Evolutionary conservation across 371 early-diverging fungal genomes (phyloP), one percentile per base, ranked within the genome.

Genomic region (Chytridium lagenaria): DNA sequence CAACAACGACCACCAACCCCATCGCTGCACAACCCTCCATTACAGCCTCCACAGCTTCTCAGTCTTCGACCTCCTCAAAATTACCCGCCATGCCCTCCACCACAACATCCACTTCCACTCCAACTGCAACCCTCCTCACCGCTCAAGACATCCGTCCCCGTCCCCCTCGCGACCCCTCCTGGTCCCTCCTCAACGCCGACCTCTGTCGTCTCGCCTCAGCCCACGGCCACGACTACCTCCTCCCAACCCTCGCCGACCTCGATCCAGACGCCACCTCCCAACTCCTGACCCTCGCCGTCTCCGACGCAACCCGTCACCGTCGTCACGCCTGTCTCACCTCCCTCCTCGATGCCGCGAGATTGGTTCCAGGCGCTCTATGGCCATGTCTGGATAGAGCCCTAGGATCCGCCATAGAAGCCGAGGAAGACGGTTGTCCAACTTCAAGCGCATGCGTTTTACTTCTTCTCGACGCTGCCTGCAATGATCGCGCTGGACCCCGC

Each of bases 271-370:
- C 55, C 5, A 26, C 68, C 12, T 7, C 52, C 16, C 50, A 49
- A 28, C 10, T 52, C n/a, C 52, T 68, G 31, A 23, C 68, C 37
- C 55, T 68, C 3, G 50, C 68, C 10, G 30, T 30, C 52, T 37
- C 51, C 5, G 68, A 68, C 52, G 68, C 68, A 50, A 68, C 68
- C 10, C 50, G 68, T 12, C 68, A 68, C 52, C 7, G 52, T 16
- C 50, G 49, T 5, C 34, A 30, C 30, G 28, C 16, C 19, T 49
- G 68, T 52, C 37, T 68, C 5, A 26, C 49, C 23, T 33, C 68
- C 12, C 38, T 68, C 16, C 28, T 68, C 2, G 68, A 68, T 34
- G 12, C 37, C n/a, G 68, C 68, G 52, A 44, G 68, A n/a, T 33
- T 49, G n/a, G 15, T 37, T 50, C 68, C 68, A 26, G 68, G 68